phyloP scores from a whole-genome alignment of 2,329 filamentous ascomycete genomes.

The Didymella arachidicola region DNA sequence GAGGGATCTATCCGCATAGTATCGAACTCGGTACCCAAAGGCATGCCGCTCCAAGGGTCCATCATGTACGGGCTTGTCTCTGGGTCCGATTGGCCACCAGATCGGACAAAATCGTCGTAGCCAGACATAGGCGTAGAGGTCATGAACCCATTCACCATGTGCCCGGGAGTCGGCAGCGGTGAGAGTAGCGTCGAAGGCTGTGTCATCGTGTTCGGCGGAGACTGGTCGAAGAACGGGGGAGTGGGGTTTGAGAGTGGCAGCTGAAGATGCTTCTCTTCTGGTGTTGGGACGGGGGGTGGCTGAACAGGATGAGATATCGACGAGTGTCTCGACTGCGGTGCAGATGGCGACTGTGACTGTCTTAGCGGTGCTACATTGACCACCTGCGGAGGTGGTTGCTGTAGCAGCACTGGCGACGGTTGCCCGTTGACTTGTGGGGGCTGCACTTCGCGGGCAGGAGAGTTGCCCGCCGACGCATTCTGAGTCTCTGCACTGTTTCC shows the following conservation, averaged over 20 bases:
- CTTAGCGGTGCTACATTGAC: conserved; percentile 27
- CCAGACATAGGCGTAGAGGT: conserved; percentile 56
- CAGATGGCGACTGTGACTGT: conserved; percentile 46
- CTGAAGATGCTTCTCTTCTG: conserved; percentile 45
- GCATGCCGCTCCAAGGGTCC: conserved; percentile 57
- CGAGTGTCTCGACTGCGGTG: conserved; percentile 42
- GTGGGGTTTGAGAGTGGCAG: conserved; percentile 41
- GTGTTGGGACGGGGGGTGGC: conserved; percentile 39
- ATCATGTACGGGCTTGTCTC: conserved; percentile 58
- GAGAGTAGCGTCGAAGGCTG: conserved; percentile 45
- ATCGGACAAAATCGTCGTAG: conserved; percentile 56
- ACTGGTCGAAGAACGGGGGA: conserved; percentile 54
- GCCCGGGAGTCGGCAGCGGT: conserved; percentile 49
- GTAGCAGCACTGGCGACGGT: conserved; percentile 32
- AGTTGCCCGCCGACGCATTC: conserved; percentile 44
- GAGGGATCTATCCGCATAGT: conserved; percentile 55
- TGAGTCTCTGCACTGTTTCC: conserved; percentile 43
- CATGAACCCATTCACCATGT: conserved; percentile 52
- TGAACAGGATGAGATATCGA: conserved; percentile 45
- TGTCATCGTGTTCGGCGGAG: conserved; percentile 45
- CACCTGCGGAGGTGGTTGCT: conserved; percentile 24
- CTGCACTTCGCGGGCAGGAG: conserved; percentile 42
- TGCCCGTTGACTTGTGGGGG: conserved; percentile 35
- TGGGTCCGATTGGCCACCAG: conserved; percentile 53
- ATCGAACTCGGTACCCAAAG: conserved; percentile 56